Percentiles rank a stretch among this genome's conserved stretches.
Evolutionary conservation across 768 basidiomycete species (phyloP).

Genomic region (Russula lepida): DNA sequence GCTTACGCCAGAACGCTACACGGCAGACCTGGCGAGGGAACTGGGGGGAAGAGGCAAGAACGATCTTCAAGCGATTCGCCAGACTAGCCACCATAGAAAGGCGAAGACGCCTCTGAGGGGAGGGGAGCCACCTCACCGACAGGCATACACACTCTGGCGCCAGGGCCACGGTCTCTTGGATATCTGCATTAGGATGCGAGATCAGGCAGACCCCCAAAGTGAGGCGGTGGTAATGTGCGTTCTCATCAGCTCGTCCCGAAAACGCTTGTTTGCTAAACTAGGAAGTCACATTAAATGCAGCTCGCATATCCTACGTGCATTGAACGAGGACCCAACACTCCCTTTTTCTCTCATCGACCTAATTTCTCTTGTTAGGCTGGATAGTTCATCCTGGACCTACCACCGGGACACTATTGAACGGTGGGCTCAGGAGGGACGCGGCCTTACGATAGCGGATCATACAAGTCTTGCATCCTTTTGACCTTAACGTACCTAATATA

Average conservation of each 20-base stretch:
- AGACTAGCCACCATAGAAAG: too few species aligned
- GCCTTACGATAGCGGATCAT: not conserved
- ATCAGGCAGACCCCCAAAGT: conserved; percentile 34
- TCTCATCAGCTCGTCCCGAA: not conserved
- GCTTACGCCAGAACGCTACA: conserved; percentile 23
- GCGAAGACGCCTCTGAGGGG: not conserved
- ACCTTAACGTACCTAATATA: not conserved
- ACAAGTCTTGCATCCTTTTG: not conserved
- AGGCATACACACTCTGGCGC: conserved; percentile 42
- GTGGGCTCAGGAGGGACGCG: conserved; percentile 16
- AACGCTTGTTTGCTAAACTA: not conserved
- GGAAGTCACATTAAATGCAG: conserved; percentile 23
- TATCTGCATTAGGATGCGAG: conserved; percentile 35
- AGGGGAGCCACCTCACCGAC: conserved; percentile 25
- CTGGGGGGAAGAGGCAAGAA: not conserved
- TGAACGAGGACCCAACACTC: conserved; percentile 33
- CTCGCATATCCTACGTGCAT: conserved; percentile 36
- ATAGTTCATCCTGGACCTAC: conserved; percentile 35
- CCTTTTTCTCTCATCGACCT: conserved; percentile 32
- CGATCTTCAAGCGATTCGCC: not conserved
- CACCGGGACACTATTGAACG: conserved; percentile 33
- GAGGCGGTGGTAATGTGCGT: conserved; percentile 42
- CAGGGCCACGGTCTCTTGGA: conserved; percentile 28
- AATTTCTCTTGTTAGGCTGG: conserved; percentile 32
- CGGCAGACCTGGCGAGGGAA: conserved; percentile 25